Evolutionary conservation across 2,329 filamentous ascomycete species (phyloP).

Genomic region (Diaporthe sp.): DNA sequence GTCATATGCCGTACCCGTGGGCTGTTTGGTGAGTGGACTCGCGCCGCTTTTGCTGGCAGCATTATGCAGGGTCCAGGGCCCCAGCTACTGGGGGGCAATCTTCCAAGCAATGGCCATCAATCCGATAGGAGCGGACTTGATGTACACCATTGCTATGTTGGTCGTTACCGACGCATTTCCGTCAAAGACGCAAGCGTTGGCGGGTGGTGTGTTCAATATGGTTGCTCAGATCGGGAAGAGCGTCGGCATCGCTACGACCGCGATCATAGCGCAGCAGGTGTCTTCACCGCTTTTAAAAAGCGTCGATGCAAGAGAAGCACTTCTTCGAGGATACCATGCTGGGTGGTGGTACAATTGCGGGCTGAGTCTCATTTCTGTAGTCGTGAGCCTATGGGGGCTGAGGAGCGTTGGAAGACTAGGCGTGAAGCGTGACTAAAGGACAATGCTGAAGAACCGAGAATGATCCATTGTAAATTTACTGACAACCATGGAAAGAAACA

Average conservation of each 20-base stretch:
- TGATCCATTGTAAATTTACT: no score
- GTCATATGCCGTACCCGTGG: no score
- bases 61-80: no score
- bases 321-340: neutral
- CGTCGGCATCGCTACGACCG: slow-evolving; percentile 62
- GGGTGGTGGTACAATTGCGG: neutral
- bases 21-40: no score
- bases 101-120: no score
- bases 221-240: slow-evolving; percentile 67
- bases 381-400: neutral
- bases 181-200: slow-evolving; percentile 63
- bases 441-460: no score
- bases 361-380: neutral
- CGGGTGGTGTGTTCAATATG: slow-evolving; percentile 70
- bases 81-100: no score
- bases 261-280: slow-evolving; percentile 52
- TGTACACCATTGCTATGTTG: slow-evolving; percentile 62
- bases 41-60: no score
- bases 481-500: no score
- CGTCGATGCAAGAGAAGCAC: neutral
- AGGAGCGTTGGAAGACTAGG: neutral
- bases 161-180: slow-evolving; percentile 66
- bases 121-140: no score
- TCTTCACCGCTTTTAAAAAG: slow-evolving; percentile 41
- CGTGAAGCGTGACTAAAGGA: neutral